These are phyloP conservation scores for Aspergillus nidulans DNA, from an alignment of 495 filamentous ascomycete genomes.

Conservation along the genomic window DNA sequence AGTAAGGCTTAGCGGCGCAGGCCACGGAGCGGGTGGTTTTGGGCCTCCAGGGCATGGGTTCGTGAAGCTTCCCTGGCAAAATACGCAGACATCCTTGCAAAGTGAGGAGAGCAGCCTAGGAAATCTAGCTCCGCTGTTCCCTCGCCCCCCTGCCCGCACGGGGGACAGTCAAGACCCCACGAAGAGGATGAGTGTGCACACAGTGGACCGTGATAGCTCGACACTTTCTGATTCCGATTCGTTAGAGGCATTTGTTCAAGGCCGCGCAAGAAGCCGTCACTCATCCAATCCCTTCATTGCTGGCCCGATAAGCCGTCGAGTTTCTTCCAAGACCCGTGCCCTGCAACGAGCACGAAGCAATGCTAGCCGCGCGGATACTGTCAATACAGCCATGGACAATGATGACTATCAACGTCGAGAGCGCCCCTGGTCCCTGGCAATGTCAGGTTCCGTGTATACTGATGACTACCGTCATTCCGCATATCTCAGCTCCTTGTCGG, in stretches of 20 bases:
- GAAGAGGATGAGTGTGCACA: slow-evolving; percentile 32
- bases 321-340: slow-evolving; percentile 33
- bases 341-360: slow-evolving; percentile 35
- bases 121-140: slow-evolving; percentile 36
- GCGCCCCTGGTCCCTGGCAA: slow-evolving; percentile 34
- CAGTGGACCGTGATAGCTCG: slow-evolving; percentile 33
- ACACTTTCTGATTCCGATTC: slow-evolving; percentile 41
- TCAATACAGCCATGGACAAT: slow-evolving; percentile 31
- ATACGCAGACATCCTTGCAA: slow-evolving; percentile 32
- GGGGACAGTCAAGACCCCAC: slow-evolving; percentile 29
- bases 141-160: slow-evolving; percentile 33
- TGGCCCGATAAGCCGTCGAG: slow-evolving; percentile 32
- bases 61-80: slow-evolving; percentile 48
- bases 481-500: slow-evolving; percentile 22
- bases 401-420: slow-evolving; percentile 34
- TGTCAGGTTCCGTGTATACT: slow-evolving; percentile 39
- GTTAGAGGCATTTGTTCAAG: slow-evolving; percentile 43
- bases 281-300: slow-evolving; percentile 43
- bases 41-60: slow-evolving; percentile 43
- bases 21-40: slow-evolving; percentile 47
- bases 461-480: slow-evolving; percentile 33
- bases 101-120: slow-evolving; percentile 38
- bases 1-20: slow-evolving; percentile 41
- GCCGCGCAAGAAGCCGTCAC: slow-evolving; percentile 40
- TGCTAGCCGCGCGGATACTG: slow-evolving; percentile 37